These are phyloP conservation scores for Setomelanomma holmii DNA, from an alignment of 2,329 filamentous ascomycete species.

Conservation along the genomic window DNA sequence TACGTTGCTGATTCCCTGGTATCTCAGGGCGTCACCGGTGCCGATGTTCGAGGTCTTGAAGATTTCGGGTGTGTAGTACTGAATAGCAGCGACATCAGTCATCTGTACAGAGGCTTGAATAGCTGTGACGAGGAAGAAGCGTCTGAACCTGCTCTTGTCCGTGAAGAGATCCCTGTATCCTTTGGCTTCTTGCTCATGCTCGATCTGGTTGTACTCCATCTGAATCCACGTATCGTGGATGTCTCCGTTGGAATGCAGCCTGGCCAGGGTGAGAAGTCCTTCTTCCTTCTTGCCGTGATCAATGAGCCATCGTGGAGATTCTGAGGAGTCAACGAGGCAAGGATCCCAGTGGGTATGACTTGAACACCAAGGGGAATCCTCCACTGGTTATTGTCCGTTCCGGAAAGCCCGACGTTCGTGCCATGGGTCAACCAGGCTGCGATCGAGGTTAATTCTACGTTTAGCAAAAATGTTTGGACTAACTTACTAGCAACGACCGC, in stretches of 20 bases:
- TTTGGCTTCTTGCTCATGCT: conserved; percentile 71
- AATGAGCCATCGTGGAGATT: conserved; percentile 71
- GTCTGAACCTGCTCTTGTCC: conserved; percentile 68
- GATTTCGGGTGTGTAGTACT: conserved; percentile 73
- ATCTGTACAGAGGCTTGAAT: conserved; percentile 75
- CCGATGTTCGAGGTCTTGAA: conserved; percentile 72
- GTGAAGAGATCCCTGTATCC: conserved; percentile 72
- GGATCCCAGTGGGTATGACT: conserved; percentile 68
- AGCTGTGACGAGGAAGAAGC: conserved; percentile 70
- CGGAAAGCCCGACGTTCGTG: conserved; percentile 58
- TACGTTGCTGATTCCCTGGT: conserved; percentile 74
- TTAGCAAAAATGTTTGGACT: not conserved
- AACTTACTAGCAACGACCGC: conserved; percentile 63
- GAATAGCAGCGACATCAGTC: conserved; percentile 68
- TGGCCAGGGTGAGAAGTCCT: conserved; percentile 46
- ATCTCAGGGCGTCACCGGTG: conserved; percentile 68
- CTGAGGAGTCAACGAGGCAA: conserved; percentile 71
- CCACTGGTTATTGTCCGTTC: conserved; percentile 61
- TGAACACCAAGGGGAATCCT: conserved; percentile 70
- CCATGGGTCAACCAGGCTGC: conserved; percentile 73
- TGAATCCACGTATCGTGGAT: conserved; percentile 69
- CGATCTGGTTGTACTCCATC: conserved; percentile 73
- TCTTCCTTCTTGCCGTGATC: conserved; percentile 68
- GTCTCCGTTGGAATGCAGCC: conserved; percentile 67
- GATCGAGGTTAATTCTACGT: not conserved